Base-by-base conservation (phyloP, 352 stramenopile genomes). In the Globisporangium uncinulatum region DNA sequence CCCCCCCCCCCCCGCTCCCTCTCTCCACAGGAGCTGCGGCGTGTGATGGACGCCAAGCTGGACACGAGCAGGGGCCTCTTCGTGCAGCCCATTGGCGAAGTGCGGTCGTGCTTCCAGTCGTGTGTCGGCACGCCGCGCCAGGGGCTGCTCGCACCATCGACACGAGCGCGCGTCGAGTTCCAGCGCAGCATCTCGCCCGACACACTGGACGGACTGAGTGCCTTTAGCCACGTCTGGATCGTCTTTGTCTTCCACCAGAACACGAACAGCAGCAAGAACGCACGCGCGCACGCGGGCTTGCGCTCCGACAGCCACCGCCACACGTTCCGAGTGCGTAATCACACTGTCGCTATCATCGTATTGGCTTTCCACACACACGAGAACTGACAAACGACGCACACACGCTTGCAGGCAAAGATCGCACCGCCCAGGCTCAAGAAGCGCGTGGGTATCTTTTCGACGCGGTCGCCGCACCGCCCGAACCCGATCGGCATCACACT, bases 401-500 rank as follows among this genome's bases (percentile, higher is more conserved):
- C 24, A 4, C 24, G 24, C 24, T 1, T 29, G 24, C 45, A 88
- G 78, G 81, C 81, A 20, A 91, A 91, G 50, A 84, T 91, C 29
- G 68, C 78, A 1, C 81, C 81, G 8, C 81, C 81, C 10, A 73
- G 76, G 61, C 65, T 91, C 21, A 89, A 91, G 56, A 67, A 90
- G 34, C 72, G 81, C 9, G 84, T 95, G 1, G 97, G 97, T 6
- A 87, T 99, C 46, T 98, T 99, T 70, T 91, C 89, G 43, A 99
- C 97, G 8, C 78, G 97, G 7, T 97, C 95, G 45, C 97, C 97
- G 14, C 97, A 99, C 74, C 89, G 97, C 13, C 93, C 93, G n/a
- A 98, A 98, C 67, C 89, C 95, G 6, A 94, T 99, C 32, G 96
- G 95, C 19, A 84, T 98, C 62, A 94, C 83, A 7, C 66, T 95